phyloP scores from a whole-genome alignment of 108 stramenopile genomes.

The Nitzschia inconspicua region DNA sequence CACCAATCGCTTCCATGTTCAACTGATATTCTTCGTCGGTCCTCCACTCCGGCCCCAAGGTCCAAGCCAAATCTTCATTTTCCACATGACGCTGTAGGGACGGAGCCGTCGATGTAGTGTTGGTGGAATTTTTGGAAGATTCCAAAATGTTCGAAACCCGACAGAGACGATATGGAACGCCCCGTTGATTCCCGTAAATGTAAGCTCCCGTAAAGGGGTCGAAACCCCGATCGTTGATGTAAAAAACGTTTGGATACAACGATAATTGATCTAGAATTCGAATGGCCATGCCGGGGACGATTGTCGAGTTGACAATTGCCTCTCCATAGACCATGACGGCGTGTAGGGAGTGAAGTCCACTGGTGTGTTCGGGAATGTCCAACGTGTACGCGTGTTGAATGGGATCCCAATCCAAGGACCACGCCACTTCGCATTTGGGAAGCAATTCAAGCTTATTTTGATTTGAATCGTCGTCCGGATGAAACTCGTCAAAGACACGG shows the following conservation, averaged over 20 bases:
- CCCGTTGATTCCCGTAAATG: constrained; percentile 78
- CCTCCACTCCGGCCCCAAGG: constrained; percentile 58
- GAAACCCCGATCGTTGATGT: constrained; percentile 84
- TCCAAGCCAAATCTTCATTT: constrained; percentile 58
- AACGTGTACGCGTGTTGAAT: constrained; percentile 54
- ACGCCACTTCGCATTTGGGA: constrained; percentile 61
- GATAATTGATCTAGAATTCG: constrained; percentile 73
- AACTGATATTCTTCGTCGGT: constrained; percentile 37
- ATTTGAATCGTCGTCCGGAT: neutral
- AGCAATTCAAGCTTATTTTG: constrained; percentile 12
- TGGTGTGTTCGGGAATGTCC: neutral
- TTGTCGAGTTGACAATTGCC: constrained; percentile 66
- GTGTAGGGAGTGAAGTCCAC: constrained; percentile 32
- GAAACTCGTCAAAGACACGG: constrained; percentile 22
- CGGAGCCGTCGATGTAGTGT: neutral
- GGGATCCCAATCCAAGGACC: constrained; percentile 60
- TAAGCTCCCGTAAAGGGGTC: constrained; percentile 58
- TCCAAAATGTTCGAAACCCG: constrained; percentile 52
- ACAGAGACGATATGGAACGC: constrained; percentile 74
- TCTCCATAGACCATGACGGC: constrained; percentile 82
- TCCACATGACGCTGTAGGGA: constrained; percentile 22
- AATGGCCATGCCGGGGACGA: constrained; percentile 75
- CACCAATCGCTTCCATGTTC: constrained; percentile 53
- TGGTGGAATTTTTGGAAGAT: constrained; percentile 2
- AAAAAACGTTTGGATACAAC: constrained; percentile 71